These are phyloP conservation scores for Cydonia oblonga DNA, from an alignment of 331 rosid genomes.

Conservation along the genomic window DNA sequence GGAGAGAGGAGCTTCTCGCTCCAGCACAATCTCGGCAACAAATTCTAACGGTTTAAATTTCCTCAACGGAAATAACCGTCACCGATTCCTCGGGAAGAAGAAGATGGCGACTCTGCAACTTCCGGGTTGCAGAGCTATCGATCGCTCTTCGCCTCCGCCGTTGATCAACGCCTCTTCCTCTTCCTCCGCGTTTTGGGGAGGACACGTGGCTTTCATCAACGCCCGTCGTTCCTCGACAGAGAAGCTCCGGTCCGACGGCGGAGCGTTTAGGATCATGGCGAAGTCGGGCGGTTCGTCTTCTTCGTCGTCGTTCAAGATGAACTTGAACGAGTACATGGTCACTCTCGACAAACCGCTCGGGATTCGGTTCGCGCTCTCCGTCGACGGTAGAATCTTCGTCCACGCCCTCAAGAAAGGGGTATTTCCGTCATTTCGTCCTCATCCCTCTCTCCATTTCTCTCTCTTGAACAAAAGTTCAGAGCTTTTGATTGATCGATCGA, in stretches of 20 bases:
- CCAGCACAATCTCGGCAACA: not conserved
- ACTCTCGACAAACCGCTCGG: constrained; percentile 86
- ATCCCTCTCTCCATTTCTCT: not conserved
- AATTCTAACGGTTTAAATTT: not conserved
- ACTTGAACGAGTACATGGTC: constrained; percentile 77
- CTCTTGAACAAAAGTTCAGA: not conserved
- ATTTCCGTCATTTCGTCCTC: not conserved
- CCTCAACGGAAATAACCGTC: not conserved
- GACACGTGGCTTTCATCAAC: constrained; percentile 14
- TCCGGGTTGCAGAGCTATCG: constrained; percentile 14
- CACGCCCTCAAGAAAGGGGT: constrained; percentile 88
- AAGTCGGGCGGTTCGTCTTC: constrained; percentile 21
- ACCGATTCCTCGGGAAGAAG: not conserved
- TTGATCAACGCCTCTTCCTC: not conserved
- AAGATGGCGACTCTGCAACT: constrained; percentile 46
- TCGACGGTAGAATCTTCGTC: constrained; percentile 66
- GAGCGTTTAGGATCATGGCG: constrained; percentile 34
- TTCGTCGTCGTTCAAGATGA: constrained; percentile 51
- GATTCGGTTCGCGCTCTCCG: constrained; percentile 71
- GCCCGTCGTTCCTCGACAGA: not conserved
- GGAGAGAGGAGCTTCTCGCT: not conserved
- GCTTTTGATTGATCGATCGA: not conserved
- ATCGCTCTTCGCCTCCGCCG: constrained; percentile 14
- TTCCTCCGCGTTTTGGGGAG: constrained; percentile 34
- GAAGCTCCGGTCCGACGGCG: constrained; percentile 18